Evolutionary conservation across 225 moss, liverwort and hornwort genomes (phyloP), one percentile per base, ranked within the genome.

Genomic region (Pseudisothecium myosuroides): DNA sequence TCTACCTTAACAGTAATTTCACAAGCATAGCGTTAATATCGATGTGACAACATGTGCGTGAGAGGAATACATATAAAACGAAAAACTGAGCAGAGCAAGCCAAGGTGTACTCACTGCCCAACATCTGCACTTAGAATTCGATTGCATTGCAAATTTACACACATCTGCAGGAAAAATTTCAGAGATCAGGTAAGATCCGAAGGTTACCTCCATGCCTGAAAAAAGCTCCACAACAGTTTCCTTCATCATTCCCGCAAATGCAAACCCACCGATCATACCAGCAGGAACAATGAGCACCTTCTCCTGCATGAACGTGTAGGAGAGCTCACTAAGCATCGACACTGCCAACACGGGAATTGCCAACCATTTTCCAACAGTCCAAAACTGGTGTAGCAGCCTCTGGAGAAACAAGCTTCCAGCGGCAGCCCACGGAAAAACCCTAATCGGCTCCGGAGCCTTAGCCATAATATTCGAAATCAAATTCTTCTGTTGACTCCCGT

Each of bases 311-410:
- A 95, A 78, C 12, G 95, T 90, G 89, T 94, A 94, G 12, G 94
- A 89, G 69, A 95, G 56, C 91, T 94, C 95, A 60, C 93, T 94
- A 59, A 95, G 88, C 91, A 94, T 93, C 36, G 95, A 95, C 90
- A 90, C 92, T 58, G 88, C 92, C 89, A 95, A 82, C 83, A 94
- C 89, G 6, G 95, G 95, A 49, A 95, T 82, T 26, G 89, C 93
- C 90, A 94, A 41, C 95, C 95, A 94, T 37, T 94, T 94, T 14
- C 93, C 94, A 60, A 90, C 92, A 34, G 82, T 89, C 95, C 94
- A 94, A 37, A 94, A 91, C 43, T 93, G 92, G 76, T 93, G 64
- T 5, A 90, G 23, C 87, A 93, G 58, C 79, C 95, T 90, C 86
- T 86, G 83, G 23, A 91, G 81, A 63, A 95, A 94, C 78, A 93